phyloP scores from a whole-genome alignment of 1,139 yeast species.

The Meyerozyma elateridarum region DNA sequence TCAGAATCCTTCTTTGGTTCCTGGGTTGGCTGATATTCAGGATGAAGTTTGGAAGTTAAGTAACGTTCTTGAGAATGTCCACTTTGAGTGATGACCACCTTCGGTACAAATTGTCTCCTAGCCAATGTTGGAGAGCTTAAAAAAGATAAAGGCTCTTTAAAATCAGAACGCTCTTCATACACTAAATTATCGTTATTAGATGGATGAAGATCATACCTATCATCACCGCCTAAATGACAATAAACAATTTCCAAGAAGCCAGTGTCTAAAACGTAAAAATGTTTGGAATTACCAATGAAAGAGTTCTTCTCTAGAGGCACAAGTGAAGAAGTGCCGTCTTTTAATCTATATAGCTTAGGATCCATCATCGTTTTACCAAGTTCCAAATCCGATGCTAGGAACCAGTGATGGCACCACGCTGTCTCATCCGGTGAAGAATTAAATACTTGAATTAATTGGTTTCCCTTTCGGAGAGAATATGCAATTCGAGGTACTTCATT shows the following conservation, averaged over 20 bases:
- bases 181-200: conserved; percentile 26
- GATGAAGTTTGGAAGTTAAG: conserved; percentile 26
- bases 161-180: conserved; percentile 14
- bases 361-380: conserved; percentile 21
- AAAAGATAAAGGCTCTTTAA: conserved; percentile 10
- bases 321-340: conserved; percentile 12
- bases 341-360: conserved; percentile 23
- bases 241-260: conserved; percentile 25
- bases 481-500: conserved; percentile 24
- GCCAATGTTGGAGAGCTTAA: background rate
- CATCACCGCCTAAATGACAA: conserved; percentile 12
- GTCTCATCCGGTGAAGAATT: conserved; percentile 45
- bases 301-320: conserved; percentile 7
- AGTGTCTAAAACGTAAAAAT: conserved; percentile 29
- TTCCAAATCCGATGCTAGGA: conserved; percentile 16
- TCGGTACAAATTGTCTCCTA: conserved; percentile 14
- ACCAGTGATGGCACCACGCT: conserved; percentile 33
- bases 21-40: no score
- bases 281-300: background rate
- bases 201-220: conserved; percentile 26
- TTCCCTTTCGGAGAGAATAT: conserved; percentile 31
- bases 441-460: conserved; percentile 31
- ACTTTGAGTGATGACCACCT: conserved; percentile 25
- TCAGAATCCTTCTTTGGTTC: no score
- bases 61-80: conserved; percentile 34